Evolutionary conservation across 1,284 basidiomycete species (phyloP).

Genomic region (Prillingera fragicola): DNA sequence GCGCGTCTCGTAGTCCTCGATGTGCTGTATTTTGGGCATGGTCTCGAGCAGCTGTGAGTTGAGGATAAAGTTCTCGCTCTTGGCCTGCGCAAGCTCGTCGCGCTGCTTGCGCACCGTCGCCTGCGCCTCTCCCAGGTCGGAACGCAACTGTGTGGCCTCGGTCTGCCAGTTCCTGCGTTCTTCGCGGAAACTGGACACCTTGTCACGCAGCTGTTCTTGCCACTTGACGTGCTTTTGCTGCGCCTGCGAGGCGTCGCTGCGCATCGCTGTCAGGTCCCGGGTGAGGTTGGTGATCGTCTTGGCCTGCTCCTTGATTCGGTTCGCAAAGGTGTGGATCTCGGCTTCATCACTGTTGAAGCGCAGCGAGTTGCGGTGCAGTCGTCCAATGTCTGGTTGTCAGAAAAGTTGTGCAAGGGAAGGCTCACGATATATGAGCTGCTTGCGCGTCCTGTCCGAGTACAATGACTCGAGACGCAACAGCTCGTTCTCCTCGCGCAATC

Average conservation of each 20-base stretch:
- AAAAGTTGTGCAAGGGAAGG: background rate
- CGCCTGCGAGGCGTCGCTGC: conserved; percentile 33
- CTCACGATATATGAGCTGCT: conserved; percentile 40
- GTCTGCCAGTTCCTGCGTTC: conserved; percentile 37
- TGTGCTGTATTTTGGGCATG: conserved; percentile 34
- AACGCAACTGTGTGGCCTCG: conserved; percentile 29
- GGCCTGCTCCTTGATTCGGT: conserved; percentile 40
- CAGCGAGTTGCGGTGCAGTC: conserved; percentile 37
- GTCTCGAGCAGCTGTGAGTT: conserved; percentile 37
- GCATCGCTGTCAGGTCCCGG: conserved; percentile 31
- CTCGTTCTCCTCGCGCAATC: conserved; percentile 28
- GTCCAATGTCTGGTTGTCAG: conserved; percentile 33
- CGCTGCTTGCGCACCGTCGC: conserved; percentile 24
- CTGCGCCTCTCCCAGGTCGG: conserved; percentile 30
- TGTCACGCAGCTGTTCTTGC: conserved; percentile 40
- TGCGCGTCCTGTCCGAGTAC: conserved; percentile 29
- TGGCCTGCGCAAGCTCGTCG: conserved; percentile 39
- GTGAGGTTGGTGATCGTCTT: conserved; percentile 34
- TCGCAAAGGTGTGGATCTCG: conserved; percentile 43
- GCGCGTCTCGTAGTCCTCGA: conserved; percentile 40
- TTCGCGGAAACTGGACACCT: conserved; percentile 34
- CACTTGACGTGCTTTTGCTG: conserved; percentile 42
- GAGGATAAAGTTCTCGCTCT: conserved; percentile 41
- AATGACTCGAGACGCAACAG: conserved; percentile 36
- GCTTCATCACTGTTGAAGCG: conserved; percentile 43